phyloP scores from a whole-genome alignment of 2,329 filamentous ascomycete species.

The Orbilia javanica region DNA sequence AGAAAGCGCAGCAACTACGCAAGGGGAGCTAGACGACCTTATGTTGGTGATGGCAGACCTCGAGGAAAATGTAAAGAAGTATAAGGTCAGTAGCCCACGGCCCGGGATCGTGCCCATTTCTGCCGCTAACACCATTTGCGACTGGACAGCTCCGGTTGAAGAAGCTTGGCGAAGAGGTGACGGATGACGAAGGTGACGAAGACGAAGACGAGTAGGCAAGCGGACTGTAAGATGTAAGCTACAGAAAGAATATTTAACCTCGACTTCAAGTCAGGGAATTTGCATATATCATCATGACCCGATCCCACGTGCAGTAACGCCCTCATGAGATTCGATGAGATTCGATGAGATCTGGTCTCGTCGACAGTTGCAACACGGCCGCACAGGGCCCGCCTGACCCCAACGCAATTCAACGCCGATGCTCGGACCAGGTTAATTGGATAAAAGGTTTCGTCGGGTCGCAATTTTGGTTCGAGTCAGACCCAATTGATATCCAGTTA shows the following conservation, averaged over 20 bases:
- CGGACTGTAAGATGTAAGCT: conserved; percentile 19
- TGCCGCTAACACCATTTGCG: conserved; percentile 35
- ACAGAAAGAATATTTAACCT: conserved; percentile 15
- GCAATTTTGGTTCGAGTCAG: conserved; percentile 13
- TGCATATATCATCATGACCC: not conserved
- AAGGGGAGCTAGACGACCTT: conserved; percentile 82
- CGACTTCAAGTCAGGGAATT: conserved; percentile 3
- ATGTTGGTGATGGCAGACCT: conserved; percentile 84
- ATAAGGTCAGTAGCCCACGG: conserved; percentile 73
- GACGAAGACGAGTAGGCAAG: conserved; percentile 62
- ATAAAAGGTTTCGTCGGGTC: conserved; percentile 36
- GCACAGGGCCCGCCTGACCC: not conserved
- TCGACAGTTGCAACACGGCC: conserved; percentile 2
- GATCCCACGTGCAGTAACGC: conserved; percentile 2
- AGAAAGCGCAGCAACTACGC: conserved; percentile 74
- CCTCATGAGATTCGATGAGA: not conserved
- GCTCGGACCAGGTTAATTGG: conserved; percentile 48
- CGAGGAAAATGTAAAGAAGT: conserved; percentile 80
- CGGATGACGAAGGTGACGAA: conserved; percentile 79
- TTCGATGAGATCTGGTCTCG: too few relatives aligned
- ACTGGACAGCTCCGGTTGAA: conserved; percentile 71
- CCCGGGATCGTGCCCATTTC: not conserved
- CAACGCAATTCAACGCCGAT: conserved; percentile 40
- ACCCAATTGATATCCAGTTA: not conserved
- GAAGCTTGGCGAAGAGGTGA: conserved; percentile 77